A percentile compares a stretch with the other conserved stretches of the same genome.
Conservation (phyloP, 257 asterid genomes). For the Prunella vulgaris region DNA sequence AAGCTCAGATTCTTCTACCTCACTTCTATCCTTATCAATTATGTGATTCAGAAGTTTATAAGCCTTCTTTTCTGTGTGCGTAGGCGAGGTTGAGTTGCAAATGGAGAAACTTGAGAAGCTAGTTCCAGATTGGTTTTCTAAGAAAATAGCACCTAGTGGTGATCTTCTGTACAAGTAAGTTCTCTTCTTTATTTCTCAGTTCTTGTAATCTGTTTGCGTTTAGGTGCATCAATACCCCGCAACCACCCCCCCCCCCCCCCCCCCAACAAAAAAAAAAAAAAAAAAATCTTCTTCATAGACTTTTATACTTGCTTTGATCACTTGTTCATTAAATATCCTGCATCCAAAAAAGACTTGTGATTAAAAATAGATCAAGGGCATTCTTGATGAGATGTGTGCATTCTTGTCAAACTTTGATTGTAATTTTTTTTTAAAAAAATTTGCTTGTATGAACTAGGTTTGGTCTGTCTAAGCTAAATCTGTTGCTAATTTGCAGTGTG, state of each 20-base stretch:
- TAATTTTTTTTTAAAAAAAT: not conserved
- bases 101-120: conserved; percentile 69
- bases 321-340: too few species aligned
- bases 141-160: conserved; percentile 57
- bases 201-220: not conserved
- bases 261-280: too few species aligned
- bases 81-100: conserved; percentile 63
- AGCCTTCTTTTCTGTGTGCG: conserved; percentile 16
- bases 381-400: too few species aligned
- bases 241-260: too few species aligned
- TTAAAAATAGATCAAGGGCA: too few species aligned
- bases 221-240: not conserved
- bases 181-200: not conserved
- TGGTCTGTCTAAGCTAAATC: not conserved
- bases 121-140: conserved; percentile 79
- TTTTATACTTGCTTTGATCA: too few species aligned
- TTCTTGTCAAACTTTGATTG: not conserved
- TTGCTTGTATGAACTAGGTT: too few species aligned
- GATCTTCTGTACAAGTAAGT: conserved; percentile 69
- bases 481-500: conserved; percentile 46
- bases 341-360: not conserved
- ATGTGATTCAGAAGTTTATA: not conserved
- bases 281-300: too few species aligned
- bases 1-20: conserved; percentile 25
- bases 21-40: not conserved